Evolutionary conservation across 768 basidiomycete genomes (phyloP).

Genomic region (Xanthoconium purpureum): DNA sequence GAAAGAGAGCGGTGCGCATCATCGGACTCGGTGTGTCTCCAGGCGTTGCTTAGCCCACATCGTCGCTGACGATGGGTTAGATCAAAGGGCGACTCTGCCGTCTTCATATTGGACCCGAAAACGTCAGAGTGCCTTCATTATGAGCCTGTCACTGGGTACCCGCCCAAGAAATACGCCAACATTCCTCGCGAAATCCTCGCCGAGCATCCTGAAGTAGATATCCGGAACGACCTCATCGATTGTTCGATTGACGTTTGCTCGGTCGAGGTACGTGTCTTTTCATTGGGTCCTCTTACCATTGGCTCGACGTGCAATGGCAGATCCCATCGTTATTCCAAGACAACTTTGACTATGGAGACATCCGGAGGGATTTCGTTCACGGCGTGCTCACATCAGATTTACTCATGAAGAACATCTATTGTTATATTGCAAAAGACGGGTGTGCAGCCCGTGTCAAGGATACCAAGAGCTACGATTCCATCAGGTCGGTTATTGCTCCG

Average conservation of each 20-base stretch:
- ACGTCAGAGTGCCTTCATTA: constrained; percentile 85
- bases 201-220: constrained; percentile 76
- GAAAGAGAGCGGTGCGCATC: constrained; percentile 68
- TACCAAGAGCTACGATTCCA: constrained; percentile 84
- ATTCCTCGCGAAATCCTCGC: constrained; percentile 78
- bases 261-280: constrained; percentile 62
- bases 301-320: constrained; percentile 37
- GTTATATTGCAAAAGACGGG: constrained; percentile 82
- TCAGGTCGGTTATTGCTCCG: constrained; percentile 54
- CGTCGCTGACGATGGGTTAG: constrained; percentile 35
- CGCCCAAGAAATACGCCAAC: constrained; percentile 53
- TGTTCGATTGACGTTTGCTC: constrained; percentile 92
- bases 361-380: constrained; percentile 90
- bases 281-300: neutral
- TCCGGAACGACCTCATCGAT: constrained; percentile 85
- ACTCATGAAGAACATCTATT: constrained; percentile 91
- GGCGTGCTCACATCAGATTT: constrained; percentile 93
- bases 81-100: constrained; percentile 66
- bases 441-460: constrained; percentile 95
- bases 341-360: constrained; percentile 95
- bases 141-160: constrained; percentile 70
- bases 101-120: constrained; percentile 74
- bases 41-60: neutral
- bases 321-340: constrained; percentile 96
- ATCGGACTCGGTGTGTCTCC: constrained; percentile 64